Conservation (phyloP, 1,139 yeast genomes). For the Eremothecium coryli region DNA sequence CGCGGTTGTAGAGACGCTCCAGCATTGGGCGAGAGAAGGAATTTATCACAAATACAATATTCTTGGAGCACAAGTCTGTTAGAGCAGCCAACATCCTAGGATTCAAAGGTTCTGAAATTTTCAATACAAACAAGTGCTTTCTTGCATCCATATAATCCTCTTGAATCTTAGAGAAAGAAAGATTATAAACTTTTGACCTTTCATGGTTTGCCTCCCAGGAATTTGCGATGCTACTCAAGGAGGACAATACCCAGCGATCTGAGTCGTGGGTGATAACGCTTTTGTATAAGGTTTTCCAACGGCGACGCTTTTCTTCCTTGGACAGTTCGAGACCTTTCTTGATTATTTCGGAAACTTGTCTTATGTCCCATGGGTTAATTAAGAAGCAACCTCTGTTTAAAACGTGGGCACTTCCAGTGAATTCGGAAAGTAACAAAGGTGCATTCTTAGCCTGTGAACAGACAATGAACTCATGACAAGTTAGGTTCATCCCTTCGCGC, state of each 20-base stretch:
- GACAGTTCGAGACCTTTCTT: constrained; percentile 56
- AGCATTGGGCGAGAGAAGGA: constrained; percentile 54
- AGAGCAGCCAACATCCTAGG: constrained; percentile 44
- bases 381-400: constrained; percentile 64
- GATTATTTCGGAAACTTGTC: constrained; percentile 54
- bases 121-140: constrained; percentile 46
- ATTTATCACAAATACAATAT: constrained; percentile 64
- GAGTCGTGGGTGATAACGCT: constrained; percentile 63
- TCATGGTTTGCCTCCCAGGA: constrained; percentile 59
- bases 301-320: constrained; percentile 42
- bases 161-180: constrained; percentile 37
- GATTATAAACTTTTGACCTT: constrained; percentile 31
- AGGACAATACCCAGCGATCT: constrained; percentile 58
- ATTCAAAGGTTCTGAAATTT: constrained; percentile 41
- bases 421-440: constrained; percentile 81
- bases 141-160: constrained; percentile 29
- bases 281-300: constrained; percentile 56
- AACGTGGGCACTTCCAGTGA: constrained; percentile 85
- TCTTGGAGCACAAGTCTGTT: constrained; percentile 42
- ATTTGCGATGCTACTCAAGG: constrained; percentile 42
- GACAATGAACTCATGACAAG: constrained; percentile 87
- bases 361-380: constrained; percentile 86
- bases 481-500: constrained; percentile 94
- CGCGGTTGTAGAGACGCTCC: constrained; percentile 58
- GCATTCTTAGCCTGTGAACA: constrained; percentile 67